Evolutionary conservation across 2,329 filamentous ascomycete genomes (phyloP).

Genomic region (Colletotrichum ledebouriae): DNA sequence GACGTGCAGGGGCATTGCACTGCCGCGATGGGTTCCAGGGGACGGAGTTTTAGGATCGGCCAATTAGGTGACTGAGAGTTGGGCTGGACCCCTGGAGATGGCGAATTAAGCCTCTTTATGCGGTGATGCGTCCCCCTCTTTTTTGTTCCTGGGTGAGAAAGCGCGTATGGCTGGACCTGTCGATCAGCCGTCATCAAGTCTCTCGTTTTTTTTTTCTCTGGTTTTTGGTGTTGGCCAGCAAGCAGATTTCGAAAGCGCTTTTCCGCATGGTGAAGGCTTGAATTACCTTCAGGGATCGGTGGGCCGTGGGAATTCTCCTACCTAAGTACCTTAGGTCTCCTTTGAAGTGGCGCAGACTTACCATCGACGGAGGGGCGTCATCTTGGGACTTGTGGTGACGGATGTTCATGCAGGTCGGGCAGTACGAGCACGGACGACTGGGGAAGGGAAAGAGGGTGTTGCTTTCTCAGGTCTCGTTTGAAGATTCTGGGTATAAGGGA

Average conservation of each 20-base stretch:
- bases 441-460: background rate
- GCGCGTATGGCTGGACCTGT: constrained; percentile 2
- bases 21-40: constrained; percentile 14
- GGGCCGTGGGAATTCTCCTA: background rate
- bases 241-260: too few relatives aligned
- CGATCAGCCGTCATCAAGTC: constrained; percentile 7
- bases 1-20: background rate
- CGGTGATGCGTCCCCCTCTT: constrained; percentile 34
- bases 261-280: too few relatives aligned
- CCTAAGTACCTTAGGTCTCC: background rate
- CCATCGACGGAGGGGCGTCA: constrained; percentile 1
- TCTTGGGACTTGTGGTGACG: constrained; percentile 12
- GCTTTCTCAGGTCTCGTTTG: background rate
- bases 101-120: constrained; percentile 31
- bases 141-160: background rate
- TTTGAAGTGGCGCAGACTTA: constrained; percentile 18
- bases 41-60: background rate
- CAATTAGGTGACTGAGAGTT: background rate
- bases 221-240: too few relatives aligned
- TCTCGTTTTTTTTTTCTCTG: too few relatives aligned
- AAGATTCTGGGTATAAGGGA: constrained; percentile 21
- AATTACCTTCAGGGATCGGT: too few relatives aligned
- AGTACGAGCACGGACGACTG: constrained; percentile 11
- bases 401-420: constrained; percentile 10
- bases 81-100: background rate